Base-by-base conservation (phyloP, 371 early-diverging fungal genomes). In the Mortierella sp. region DNA sequence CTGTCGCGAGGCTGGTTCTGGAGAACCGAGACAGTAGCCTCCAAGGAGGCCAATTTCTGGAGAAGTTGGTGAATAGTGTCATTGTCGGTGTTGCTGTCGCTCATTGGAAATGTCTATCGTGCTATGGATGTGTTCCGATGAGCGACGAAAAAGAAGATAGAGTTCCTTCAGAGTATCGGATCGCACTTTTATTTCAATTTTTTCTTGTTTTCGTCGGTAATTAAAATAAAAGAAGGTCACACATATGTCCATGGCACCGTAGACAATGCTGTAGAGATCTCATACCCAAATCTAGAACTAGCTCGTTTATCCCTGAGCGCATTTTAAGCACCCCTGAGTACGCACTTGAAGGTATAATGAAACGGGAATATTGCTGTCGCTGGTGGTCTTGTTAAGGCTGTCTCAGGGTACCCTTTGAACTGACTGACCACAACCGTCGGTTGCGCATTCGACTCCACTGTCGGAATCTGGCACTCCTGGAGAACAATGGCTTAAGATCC, bases 51-150 rank as follows among this genome's bases (percentile, higher is more conserved):
- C 4, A 56, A 8, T 4, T 43, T 8, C 44, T 56, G 9, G 19
- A 19, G 56, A 44, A 30, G 32, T 1, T 15, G 30, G 6, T 3
- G 27, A 14, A 56, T 11, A n/a, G 23, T 14, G 4, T 26, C 34
- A 49, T 37, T 58, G 59, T 50, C 42, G 28, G 49, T 58, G 28
- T 15, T 58, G 5, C 5, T 3, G 49, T 58, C 59, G 59, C 59
- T 59, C 59, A 50, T 59, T 21, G 49, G 42, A 47, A 19, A n/a
- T 21, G 4, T 27, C 21, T 19, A 37, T 43, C 43, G 43, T 34
- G 49, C 41, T 41, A 27, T 59, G 59, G 50, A 59, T 59, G 59
- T 9, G 50, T 41, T 41, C 42, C 50, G 50, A 48, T 39, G 59
- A 42, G 56, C 56, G 46, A 56, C 46, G 56, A 44, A 44, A 31